Evolutionary conservation across 1,284 basidiomycete genomes (phyloP), one percentile per base, ranked within the genome.

Genomic region (Amylostereum chailletii): DNA sequence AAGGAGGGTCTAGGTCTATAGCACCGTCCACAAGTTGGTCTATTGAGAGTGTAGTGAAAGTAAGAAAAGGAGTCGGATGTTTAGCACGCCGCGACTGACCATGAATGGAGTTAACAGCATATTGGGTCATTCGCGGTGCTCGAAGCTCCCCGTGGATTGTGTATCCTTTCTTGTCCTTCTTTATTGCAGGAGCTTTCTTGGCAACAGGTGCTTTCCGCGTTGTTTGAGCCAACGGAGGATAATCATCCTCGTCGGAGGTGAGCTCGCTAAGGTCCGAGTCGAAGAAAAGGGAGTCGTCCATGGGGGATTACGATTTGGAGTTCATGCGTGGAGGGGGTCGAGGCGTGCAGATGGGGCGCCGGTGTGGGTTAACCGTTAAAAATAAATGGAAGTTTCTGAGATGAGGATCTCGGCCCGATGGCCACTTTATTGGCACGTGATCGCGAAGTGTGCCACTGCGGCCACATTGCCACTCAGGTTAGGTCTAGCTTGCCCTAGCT

Each of bases 1-100:
- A 89, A 41, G 86, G 83, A 1, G 86, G 81, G 32, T 86, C 76
- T 10, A 87, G 64, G 58, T 85, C 69, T 41, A 89, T 81, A 51
- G 83, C 77, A 0, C 68, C 67, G 5, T 64, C 68, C 39, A 72
- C 62, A 33, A 87, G 76, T 58, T 85, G 81, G 50, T 86, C 85
- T 85, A 30, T 31, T 19, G 27, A 43, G 32, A 43, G n/a, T 1
- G 42, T 56, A 38, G 39, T 19, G 32, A 1, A 4, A 19, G 19
- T 7, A 26, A 27, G 49, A 43, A 4, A n/a, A 31, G 29, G 19
- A 19, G 19, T 19, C 42, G n/a, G 27, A 43, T 27, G 27, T 10
- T 10, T 8, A 43, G 2, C 29, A 30, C 27, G 2, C 32, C n/a
- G n/a, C 27, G 9, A 29, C 42, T 26, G 3, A 43, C 42, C 42